Percentiles rank a stretch among this genome's conserved stretches.
Conservation (phyloP, 208 protist genomes). For the Herpetomonas tarakana region DNA sequence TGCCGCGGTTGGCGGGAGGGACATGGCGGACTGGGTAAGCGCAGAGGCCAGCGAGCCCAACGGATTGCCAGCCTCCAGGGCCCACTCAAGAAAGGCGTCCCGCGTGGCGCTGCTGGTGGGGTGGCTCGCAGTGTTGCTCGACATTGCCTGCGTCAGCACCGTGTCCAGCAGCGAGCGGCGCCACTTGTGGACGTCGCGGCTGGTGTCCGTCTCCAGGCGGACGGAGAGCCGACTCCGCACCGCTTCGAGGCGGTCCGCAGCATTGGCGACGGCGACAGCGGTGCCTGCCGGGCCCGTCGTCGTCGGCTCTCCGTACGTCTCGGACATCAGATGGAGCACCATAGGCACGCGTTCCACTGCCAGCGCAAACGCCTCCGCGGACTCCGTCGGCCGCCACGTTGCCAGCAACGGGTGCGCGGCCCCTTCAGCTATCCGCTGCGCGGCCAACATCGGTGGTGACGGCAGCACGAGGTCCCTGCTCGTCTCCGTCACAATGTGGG, state of each 20-base stretch:
- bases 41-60: conserved; percentile 26
- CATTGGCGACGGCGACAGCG: conserved; percentile 28
- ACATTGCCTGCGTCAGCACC: conserved; percentile 47
- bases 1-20: conserved; percentile 29
- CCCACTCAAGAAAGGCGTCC: conserved; percentile 35
- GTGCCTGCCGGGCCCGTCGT: conserved; percentile 53
- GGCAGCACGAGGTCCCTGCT: conserved; percentile 28
- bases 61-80: background rate
- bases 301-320: conserved; percentile 50
- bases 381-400: conserved; percentile 42
- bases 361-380: conserved; percentile 17
- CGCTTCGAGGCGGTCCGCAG: conserved; percentile 37
- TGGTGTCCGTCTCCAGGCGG: conserved; percentile 56
- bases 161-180: conserved; percentile 29
- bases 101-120: conserved; percentile 16
- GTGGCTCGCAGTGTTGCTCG: conserved; percentile 22
- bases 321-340: conserved; percentile 51
- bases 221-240: conserved; percentile 63
- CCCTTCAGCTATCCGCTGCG: conserved; percentile 13
- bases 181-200: conserved; percentile 49
- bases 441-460: conserved; percentile 31
- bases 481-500: conserved; percentile 40
- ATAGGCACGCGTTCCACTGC: conserved; percentile 39
- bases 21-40: conserved; percentile 40
- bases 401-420: conserved; percentile 34